Base-by-base conservation (phyloP, 2,329 filamentous ascomycete species). In the Chaetomium sp. region DNA sequence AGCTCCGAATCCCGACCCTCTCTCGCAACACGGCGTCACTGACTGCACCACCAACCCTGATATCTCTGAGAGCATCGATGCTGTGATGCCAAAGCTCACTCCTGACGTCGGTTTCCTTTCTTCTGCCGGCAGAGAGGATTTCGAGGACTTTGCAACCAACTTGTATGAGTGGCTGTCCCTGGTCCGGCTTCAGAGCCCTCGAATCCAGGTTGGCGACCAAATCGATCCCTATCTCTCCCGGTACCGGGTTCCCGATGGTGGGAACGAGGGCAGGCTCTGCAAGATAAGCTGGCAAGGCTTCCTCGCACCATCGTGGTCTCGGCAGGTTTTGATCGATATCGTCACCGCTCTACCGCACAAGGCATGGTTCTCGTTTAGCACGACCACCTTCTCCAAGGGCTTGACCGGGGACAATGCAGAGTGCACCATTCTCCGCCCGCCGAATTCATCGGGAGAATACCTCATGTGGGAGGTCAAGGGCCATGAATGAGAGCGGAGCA, bases 151-250 rank as follows among this genome's bases (percentile, higher is more conserved):
- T 66, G 84, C 85, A 1, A 80, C 83, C 0, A 86, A 88, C 21
- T 73, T 89, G 13, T 87, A 93, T 68, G 91, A 95, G 76, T 95
- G 90, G 88, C 73, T 94, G 0, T 87, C 87, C 8, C 67, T 96
- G n/a, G 74, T 89, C 5, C 82, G 84, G 12, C 80, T 93, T 0
- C 77, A 81, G 10, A 92, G 90, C 63, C 86, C 88, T n/a, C 82
- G 90, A 27, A 74, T 93, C 21, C 71, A 76, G 12, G 74, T 77
- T 3, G 74, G 73, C 10, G 90, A 93, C 74, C 74, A 72, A 5
- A 82, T 92, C 35, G 89, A 94, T 75, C 78, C 85, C 0, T 91
- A 89, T 72, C 78, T 95, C 3, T 90, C 87, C 29, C 83, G 87
- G 25, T 94, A 94, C 74, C 75, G 79, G 12, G 79, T 85, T 1